Base-by-base conservation (phyloP, 306 rosid genomes). In the Pyrus bretschneideri region DNA sequence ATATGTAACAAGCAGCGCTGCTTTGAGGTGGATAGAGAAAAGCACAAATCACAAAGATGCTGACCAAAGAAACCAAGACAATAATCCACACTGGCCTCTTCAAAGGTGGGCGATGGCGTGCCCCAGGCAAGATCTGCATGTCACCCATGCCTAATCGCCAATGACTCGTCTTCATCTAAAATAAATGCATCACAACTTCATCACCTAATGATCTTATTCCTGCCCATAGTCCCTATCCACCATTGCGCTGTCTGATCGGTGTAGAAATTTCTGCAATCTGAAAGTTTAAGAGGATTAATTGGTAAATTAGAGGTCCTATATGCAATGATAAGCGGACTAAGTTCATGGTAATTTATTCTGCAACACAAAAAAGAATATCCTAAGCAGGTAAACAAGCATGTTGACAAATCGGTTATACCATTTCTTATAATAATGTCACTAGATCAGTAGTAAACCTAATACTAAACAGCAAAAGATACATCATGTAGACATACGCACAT, bases 51-150 rank as follows among this genome's bases (percentile, higher is more conserved):
- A 96, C 84, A 78, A 96, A 93, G 51, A 89, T 76, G 11, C 91
- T 88, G 46, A 96, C 96, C 83, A 96, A 83, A 27, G 93, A 88
- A 75, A 96, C 90, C 90, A 96, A 81, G 75, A 93, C 81, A 77
- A 96, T 91, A 69, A 96, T 93, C 99, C 99, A 96, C 80, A 86
- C 44, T 2, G 98, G 99, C 78, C 87, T 88, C 93, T 82, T 96
- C 76, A 93, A 38, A 29, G 81, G 94, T 59, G 96, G 85, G 61
- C 99, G 98, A 59, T 90, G 93, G 77, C 99, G 99, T 77, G 91
- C 70, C 55, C 97, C 97, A 17, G 93, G 85, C 83, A 89, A 79
- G 80, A 83, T 80, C 81, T 87, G 93, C 93, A 92, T 72, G 75
- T 91, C 98, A 52, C 90, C 89, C 91, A 96, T 86, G 78, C 89